Conservation (phyloP, 176 grass and related monocot species). For the Ananas comosus region DNA sequence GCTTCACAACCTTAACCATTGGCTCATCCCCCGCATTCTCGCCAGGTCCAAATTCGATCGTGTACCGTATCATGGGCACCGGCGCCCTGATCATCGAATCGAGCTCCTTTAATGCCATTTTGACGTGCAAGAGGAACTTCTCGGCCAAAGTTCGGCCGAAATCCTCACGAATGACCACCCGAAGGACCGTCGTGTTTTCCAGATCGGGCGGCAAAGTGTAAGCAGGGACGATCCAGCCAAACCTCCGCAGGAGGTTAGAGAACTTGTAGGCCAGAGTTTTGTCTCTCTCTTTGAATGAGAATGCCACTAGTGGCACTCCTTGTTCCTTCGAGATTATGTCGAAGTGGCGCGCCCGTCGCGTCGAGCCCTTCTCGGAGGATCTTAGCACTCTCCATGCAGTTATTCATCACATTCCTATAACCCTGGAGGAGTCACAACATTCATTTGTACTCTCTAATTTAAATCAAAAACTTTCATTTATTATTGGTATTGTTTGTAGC, state of each 20-base stretch:
- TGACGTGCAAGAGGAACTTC: not conserved
- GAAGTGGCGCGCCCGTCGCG: conserved; percentile 39
- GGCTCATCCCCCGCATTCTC: conserved; percentile 21
- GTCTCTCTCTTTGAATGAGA: conserved; percentile 47
- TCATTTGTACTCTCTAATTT: not conserved
- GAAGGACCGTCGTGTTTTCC: conserved; percentile 60
- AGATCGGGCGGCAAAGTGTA: conserved; percentile 81
- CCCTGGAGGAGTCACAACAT: conserved; percentile 27
- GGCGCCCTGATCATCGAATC: not conserved
- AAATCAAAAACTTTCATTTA: not conserved
- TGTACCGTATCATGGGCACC: conserved; percentile 35
- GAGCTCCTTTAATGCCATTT: not conserved
- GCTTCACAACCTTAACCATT: conserved; percentile 32
- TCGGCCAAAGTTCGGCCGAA: conserved; percentile 10
- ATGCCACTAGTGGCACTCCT: conserved; percentile 81
- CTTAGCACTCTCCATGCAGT: conserved; percentile 73
- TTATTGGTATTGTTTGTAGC: too few species aligned
- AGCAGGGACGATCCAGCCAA: conserved; percentile 74
- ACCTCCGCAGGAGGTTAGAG: conserved; percentile 41
- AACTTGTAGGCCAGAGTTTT: conserved; percentile 38
- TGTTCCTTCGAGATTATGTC: conserved; percentile 66
- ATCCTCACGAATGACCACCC: conserved; percentile 22
- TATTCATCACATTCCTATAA: conserved; percentile 71
- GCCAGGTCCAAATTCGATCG: conserved; percentile 38
- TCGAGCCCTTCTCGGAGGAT: conserved; percentile 44